Evolutionary conservation across 1,139 yeast species (phyloP), one percentile per base, ranked within the genome.

Genomic region (Kodamaea suecica): DNA sequence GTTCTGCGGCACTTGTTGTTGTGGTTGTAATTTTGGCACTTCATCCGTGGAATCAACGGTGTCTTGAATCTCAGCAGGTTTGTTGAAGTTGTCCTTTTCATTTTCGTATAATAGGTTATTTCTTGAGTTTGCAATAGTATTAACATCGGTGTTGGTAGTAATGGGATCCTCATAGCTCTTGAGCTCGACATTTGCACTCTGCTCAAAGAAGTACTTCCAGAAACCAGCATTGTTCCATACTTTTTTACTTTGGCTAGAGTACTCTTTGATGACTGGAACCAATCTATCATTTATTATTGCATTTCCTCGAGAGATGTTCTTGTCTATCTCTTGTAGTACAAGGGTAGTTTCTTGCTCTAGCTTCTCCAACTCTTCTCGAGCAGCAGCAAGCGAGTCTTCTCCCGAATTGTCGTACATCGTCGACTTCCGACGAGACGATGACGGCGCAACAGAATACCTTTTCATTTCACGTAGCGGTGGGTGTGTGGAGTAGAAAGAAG

Each of bases 271-370:
- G 3, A 75, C 66, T 1, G 94, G 92, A 25, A 82, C 61, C 23
- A 84, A 66, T 31, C 69, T 64, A 41, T 80, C 82, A 31, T 76
- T 75, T 20, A 84, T 75, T 8, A 80, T 70, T 25, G 79, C 69
- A 50, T 82, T 84, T 11, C 87, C 77, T 29, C 70, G 65, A 3
- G 82, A 73, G 37, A 84, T 70, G 49, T 83, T 80, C 39, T 78
- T 73, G 58, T 88, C 95, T 20, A 88, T 84, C 40, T 80, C 83
- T 55, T 86, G 96, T 34, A 88, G 61, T 2, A 81, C 78, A 35
- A 84, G 61, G 0, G 95, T 86, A 29, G 87, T 84, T 49, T 80
- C 84, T 54, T 85, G 95, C 49, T 88, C 95, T 27, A 87, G 60
- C 46, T 77, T 67, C 49, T 86, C 95, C 36, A 84, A 62, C 48